These are phyloP conservation scores for Carex arenaria DNA, from an alignment of 202 grass and related monocot genomes.

Conservation along the genomic window DNA sequence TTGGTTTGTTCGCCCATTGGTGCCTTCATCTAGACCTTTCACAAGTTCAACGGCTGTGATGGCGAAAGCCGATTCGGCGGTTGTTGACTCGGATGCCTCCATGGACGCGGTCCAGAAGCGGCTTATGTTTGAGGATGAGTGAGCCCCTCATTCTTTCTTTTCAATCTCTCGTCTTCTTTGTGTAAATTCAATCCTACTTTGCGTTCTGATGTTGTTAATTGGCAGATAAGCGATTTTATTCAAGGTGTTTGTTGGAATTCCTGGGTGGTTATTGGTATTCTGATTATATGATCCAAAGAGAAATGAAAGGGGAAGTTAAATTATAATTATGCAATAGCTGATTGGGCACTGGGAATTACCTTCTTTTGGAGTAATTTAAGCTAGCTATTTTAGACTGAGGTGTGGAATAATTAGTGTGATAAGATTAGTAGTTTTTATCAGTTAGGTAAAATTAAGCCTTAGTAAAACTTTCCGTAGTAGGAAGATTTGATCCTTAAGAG, in stretches of 20 bases:
- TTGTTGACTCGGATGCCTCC: constrained; percentile 32
- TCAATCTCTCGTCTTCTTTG: background rate
- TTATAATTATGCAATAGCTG: background rate
- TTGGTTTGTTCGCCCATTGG: constrained; percentile 13
- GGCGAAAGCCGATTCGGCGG: background rate
- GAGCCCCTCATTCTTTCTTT: constrained; percentile 6
- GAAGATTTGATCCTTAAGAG: background rate
- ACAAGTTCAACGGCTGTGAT: background rate
- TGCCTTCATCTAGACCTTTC: constrained; percentile 7
- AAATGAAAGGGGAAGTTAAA: background rate
- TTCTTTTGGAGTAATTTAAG: background rate
- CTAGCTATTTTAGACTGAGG: background rate
- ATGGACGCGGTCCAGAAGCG: constrained; percentile 96
- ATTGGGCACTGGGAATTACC: background rate
- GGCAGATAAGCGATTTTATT: background rate
- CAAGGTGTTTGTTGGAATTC: background rate
- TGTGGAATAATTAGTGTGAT: background rate
- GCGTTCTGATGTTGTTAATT: background rate
- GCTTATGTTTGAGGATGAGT: constrained; percentile 99
- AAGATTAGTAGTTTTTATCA: background rate
- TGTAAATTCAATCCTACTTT: background rate
- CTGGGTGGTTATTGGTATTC: background rate
- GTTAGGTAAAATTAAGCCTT: background rate
- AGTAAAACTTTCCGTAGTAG: background rate
- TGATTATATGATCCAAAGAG: background rate